Base-by-base conservation (phyloP, 2,329 filamentous ascomycete species). In the Diaporthe sp. region DNA sequence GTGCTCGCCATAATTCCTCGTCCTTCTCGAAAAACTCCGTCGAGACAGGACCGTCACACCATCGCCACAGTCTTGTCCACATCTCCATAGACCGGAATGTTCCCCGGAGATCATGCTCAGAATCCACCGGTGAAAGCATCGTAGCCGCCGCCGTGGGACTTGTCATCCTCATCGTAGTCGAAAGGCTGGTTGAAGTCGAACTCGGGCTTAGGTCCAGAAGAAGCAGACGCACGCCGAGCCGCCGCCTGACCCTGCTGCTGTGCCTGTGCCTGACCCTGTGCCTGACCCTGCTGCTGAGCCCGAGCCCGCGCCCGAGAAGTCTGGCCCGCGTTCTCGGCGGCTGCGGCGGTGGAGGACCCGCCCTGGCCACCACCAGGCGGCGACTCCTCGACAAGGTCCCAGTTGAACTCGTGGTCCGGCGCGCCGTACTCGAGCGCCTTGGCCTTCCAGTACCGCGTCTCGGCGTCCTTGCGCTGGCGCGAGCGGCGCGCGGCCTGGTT, bases 371-470 rank as follows among this genome's bases (percentile, higher is more conserved):
- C 17, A 3, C 22, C 13, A 13, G 19, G 25, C 28, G 34, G 58
- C 34, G 22, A 25, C 25, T 49, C 70, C 13, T 55, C 57, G 3
- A 22, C 31, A 1, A 19, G 7, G 25, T 67, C 31, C 62, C 34
- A 73, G 15, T 42, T 42, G n/a, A 75, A 77, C 22, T 73, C 68
- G 13, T 39, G 28, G 17, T 77, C 74, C 1, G 57, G 58, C 1
- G 55, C 65, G n/a, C 76, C 76, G n/a, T 62, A 57, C 4, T 59
- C 70, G n/a, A 77, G 15, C 22, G 74, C 74, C 13, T 71, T 58
- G 6, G 31, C 25, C 70, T 51, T 75, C 76, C 76, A 77, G 74
- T 75, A 74, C 42, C 59, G 31, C 31, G 58, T 25, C 65, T 75
- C 70, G 13, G 71, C 65, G 28, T 75, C 76, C 74, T 76, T 77